A percentile compares a stretch with the other conserved stretches of the same genome.
Evolutionary conservation across 306 rosid species (phyloP).

Genomic region (Fragaria ananassa): DNA sequence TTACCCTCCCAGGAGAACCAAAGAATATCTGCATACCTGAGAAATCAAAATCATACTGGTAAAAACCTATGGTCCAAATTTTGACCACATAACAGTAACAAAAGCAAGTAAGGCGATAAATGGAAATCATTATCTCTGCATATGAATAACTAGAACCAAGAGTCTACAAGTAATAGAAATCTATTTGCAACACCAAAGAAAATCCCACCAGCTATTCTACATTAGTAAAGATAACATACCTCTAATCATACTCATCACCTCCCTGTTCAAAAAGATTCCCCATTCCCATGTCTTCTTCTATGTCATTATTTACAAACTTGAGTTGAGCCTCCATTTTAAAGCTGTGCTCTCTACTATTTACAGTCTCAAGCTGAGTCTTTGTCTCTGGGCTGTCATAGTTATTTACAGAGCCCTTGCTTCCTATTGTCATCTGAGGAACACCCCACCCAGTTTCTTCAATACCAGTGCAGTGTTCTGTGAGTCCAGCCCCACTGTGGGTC

Average conservation of each 20-base stretch:
- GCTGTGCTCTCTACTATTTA: constrained; percentile 81
- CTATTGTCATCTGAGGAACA: constrained; percentile 39
- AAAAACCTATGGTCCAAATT: not conserved
- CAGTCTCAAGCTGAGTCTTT: constrained; percentile 61
- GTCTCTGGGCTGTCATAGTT: constrained; percentile 51
- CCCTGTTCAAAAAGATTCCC: constrained; percentile 65
- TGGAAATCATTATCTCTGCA: not conserved
- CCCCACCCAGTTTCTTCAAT: constrained; percentile 44
- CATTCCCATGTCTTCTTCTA: constrained; percentile 56
- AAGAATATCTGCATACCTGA: constrained; percentile 70
- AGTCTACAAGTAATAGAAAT: not conserved
- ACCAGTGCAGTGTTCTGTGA: constrained; percentile 35
- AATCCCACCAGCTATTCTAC: constrained; percentile 2
- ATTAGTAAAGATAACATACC: constrained; percentile 37
- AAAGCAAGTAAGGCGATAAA: not conserved
- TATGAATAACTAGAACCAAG: not conserved
- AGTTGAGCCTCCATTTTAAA: constrained; percentile 60
- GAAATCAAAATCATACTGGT: not conserved
- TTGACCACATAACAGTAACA: not conserved
- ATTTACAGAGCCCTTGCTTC: constrained; percentile 56
- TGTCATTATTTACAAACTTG: constrained; percentile 76
- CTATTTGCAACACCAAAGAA: not conserved
- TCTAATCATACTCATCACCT: constrained; percentile 48
- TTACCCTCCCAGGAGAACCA: constrained; percentile 53
- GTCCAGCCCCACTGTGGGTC: constrained; percentile 25